Evolutionary conservation across 2,329 filamentous ascomycete genomes (phyloP), one percentile per base, ranked within the genome.

Genomic region (Apiospora saccharicola): DNA sequence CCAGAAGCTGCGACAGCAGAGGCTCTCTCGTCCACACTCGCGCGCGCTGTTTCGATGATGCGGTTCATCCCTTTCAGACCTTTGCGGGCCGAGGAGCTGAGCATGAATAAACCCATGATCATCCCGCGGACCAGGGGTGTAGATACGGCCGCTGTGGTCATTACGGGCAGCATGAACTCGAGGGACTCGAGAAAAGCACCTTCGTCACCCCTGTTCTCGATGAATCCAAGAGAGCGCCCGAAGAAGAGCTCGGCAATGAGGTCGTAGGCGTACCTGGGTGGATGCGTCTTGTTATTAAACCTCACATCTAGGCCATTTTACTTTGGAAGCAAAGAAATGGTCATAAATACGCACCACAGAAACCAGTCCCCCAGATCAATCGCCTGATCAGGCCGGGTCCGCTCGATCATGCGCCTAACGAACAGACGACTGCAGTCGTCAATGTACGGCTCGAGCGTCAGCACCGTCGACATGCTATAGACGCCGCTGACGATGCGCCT

Each of bases 211-310:
- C 80, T 77, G 3, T 80, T 77, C 37, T 84, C 77, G 19, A 86
- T 77, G 73, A 85, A 86, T 10, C 84, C 83, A 53, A 86, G 81
- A 53, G 79, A 80, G 22, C 80, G 77, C 47, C 82, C 81, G 57
- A 85, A 86, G 30, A 82, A 83, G n/a, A 85, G 75, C 64, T 83
- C 80, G 34, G 83, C 84, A 69, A 86, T 81, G 3, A 85, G 80
- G 72, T 86, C 84, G 77, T 82, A 85, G 3, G 82, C 76, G 67
- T 37, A 61, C 73, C 73, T 74, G 51, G 51, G 51, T 6, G 22
- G 19, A 19, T 19, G 71, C 73, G 41, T 73, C 16, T 6, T 16
- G 5, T 44, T 44, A 6, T 16, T 16, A 44, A 6, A 3, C 2
- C 13, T 44, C 43, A 44, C 1, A 13, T 44, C 13, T 2, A 1